Conservation (phyloP, 2,329 filamentous ascomycete genomes). For the Diaporthe citri region DNA sequence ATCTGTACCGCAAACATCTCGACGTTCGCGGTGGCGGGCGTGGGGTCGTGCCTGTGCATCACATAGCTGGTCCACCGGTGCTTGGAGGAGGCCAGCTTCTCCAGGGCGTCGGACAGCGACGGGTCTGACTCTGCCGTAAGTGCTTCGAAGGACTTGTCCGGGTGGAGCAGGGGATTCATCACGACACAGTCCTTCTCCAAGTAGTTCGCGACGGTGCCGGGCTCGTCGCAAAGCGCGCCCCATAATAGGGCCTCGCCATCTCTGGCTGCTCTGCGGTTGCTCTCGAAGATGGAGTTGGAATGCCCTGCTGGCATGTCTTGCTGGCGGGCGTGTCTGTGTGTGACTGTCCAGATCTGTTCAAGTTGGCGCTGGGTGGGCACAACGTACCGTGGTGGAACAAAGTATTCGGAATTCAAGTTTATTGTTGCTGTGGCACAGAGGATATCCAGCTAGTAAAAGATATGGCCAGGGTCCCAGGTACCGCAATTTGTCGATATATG, state of each 20-base stretch:
- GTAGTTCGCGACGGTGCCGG: constrained; percentile 9
- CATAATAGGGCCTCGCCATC: constrained; percentile 33
- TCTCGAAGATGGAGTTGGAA: constrained; percentile 32
- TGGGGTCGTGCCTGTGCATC: constrained; percentile 32
- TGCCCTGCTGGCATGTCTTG: constrained; percentile 37
- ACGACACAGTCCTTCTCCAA: constrained; percentile 34
- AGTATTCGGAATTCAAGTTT: background rate
- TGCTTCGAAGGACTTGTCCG: constrained; percentile 25
- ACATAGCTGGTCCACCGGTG: constrained; percentile 33
- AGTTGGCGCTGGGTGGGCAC: background rate
- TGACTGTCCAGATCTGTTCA: background rate
- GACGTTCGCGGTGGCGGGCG: constrained; percentile 30
- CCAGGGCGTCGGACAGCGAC: constrained; percentile 33
- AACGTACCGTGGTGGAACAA: background rate
- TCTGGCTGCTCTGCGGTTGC: constrained; percentile 35
- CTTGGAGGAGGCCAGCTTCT: constrained; percentile 8
- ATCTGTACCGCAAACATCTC: constrained; percentile 39
- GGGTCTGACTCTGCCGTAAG: constrained; percentile 28
- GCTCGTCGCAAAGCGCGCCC: constrained; percentile 27
- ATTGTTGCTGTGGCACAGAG: background rate
- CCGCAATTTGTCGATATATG: background rate
- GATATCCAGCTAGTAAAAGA: no score
- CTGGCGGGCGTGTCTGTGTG: background rate
- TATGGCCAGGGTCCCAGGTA: background rate
- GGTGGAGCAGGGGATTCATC: constrained; percentile 38